phyloP scores from a whole-genome alignment of 73 alveolate genomes.

The Paramecium pentaurelia region DNA sequence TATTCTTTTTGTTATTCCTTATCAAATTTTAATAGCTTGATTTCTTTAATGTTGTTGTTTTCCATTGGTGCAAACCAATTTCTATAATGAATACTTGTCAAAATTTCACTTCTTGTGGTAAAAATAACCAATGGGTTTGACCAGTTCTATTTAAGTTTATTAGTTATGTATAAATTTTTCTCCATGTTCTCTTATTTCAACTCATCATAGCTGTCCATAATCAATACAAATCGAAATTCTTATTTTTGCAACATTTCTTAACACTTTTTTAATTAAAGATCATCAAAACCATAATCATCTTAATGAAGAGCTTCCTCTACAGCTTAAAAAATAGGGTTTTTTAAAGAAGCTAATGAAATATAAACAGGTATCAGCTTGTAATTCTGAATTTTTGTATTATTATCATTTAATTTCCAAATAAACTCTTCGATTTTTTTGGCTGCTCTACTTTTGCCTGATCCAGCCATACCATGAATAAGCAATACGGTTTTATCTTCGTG shows the following conservation, averaged over 20 bases:
- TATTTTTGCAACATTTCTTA: neutral
- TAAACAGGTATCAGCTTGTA: neutral
- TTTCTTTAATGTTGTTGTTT: neutral
- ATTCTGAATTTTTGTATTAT: neutral
- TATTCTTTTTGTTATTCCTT: neutral
- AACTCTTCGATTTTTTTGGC: neutral
- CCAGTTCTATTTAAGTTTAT: neutral
- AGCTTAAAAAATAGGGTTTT: neutral
- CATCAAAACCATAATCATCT: neutral
- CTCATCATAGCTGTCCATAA: neutral
- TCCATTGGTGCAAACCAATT: neutral
- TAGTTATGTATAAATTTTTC: neutral
- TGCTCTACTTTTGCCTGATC: neutral
- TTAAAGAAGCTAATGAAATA: neutral
- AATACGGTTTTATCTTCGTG: neutral
- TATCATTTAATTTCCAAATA: neutral
- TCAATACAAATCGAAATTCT: neutral
- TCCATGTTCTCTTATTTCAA: neutral
- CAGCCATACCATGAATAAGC: neutral
- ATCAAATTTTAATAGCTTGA: neutral
- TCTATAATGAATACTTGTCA: neutral
- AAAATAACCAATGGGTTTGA: neutral
- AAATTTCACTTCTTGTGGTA: neutral
- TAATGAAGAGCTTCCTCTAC: neutral
- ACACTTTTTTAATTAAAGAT: neutral